Evolutionary conservation across 805 yeast genomes (phyloP).

Genomic region (Pichia cabralensis): DNA sequence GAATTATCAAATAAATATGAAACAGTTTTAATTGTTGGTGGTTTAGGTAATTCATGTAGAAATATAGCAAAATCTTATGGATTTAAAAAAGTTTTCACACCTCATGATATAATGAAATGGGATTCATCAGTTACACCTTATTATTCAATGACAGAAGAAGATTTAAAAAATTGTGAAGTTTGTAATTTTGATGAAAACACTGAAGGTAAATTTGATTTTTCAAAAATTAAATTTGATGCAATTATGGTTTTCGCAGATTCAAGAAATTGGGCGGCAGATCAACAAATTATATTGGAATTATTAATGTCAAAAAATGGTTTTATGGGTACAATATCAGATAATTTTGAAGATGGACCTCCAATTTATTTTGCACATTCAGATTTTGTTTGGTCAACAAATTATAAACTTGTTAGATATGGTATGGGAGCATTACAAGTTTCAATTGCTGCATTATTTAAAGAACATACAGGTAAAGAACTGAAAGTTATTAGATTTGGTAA

Average conservation of each 20-base stretch:
- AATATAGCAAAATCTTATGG: slow-evolving; percentile 79
- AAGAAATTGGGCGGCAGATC: slow-evolving; percentile 89
- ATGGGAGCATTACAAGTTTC: slow-evolving; percentile 93
- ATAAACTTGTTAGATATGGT: slow-evolving; percentile 73
- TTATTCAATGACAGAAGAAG: slow-evolving; percentile 69
- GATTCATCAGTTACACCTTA: slow-evolving; percentile 81
- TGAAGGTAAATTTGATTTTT: slow-evolving; percentile 63
- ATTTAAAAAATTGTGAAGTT: slow-evolving; percentile 38
- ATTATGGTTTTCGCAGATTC: slow-evolving; percentile 87
- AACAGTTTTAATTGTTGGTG: slow-evolving; percentile 81
- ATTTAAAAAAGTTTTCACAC: slow-evolving; percentile 71
- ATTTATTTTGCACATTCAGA: slow-evolving; percentile 87
- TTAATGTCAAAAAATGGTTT: slow-evolving; percentile 67
- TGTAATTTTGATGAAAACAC: too few species aligned
- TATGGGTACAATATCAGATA: slow-evolving; percentile 71
- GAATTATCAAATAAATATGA: slow-evolving; percentile 60
- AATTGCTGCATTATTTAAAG: slow-evolving; percentile 74
- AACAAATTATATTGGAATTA: slow-evolving; percentile 78
- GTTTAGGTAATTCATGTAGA: slow-evolving; percentile 76
- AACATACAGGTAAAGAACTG: slow-evolving; percentile 74
- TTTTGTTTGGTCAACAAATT: slow-evolving; percentile 89
- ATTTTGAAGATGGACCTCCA: slow-evolving; percentile 69
- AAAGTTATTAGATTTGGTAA: slow-evolving; percentile 80
- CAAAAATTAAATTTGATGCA: slow-evolving; percentile 62
- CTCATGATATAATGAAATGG: slow-evolving; percentile 77